Evolutionary conservation across 2,329 filamentous ascomycete species (phyloP).

Genomic region (Penicillium sp.): DNA sequence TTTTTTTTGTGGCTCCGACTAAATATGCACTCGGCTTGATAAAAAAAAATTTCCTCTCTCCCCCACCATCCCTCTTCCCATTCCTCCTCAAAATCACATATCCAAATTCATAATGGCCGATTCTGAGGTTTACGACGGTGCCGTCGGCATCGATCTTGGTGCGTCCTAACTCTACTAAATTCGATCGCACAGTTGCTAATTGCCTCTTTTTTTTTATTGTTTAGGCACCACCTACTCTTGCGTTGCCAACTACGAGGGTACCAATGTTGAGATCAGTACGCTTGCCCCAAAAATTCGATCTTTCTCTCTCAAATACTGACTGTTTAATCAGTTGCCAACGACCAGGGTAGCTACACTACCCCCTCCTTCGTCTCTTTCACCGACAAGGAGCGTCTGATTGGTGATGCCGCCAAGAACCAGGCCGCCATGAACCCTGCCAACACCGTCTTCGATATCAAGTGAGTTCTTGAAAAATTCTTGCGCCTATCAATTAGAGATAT

Average conservation of each 20-base stretch:
- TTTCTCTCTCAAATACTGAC: slow-evolving; percentile 13
- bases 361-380: slow-evolving; percentile 99
- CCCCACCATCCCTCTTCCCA: slow-evolving; percentile 25
- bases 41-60: slow-evolving; percentile 29
- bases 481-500: not conserved
- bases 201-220: slow-evolving; percentile 11
- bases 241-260: slow-evolving; percentile 98
- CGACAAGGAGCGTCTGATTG: slow-evolving; percentile 96
- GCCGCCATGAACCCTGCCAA: slow-evolving; percentile 98
- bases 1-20: slow-evolving; percentile 22
- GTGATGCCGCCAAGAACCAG: slow-evolving; percentile 99
- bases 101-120: slow-evolving; percentile 27
- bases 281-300: slow-evolving; percentile 18
- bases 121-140: slow-evolving; percentile 81
- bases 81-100: slow-evolving; percentile 19
- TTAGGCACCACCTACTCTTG: slow-evolving; percentile 99
- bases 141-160: slow-evolving; percentile 99
- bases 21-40: slow-evolving; percentile 22
- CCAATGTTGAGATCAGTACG: slow-evolving; percentile 97
- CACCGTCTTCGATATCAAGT: slow-evolving; percentile 99
- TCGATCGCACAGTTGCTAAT: slow-evolving; percentile 9
- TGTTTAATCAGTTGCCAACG: slow-evolving; percentile 73
- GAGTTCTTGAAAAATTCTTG: slow-evolving; percentile 41
- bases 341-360: slow-evolving; percentile 98
- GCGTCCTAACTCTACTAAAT: slow-evolving; percentile 42